phyloP scores from a whole-genome alignment of 768 basidiomycete genomes.

The Russula abietina region DNA sequence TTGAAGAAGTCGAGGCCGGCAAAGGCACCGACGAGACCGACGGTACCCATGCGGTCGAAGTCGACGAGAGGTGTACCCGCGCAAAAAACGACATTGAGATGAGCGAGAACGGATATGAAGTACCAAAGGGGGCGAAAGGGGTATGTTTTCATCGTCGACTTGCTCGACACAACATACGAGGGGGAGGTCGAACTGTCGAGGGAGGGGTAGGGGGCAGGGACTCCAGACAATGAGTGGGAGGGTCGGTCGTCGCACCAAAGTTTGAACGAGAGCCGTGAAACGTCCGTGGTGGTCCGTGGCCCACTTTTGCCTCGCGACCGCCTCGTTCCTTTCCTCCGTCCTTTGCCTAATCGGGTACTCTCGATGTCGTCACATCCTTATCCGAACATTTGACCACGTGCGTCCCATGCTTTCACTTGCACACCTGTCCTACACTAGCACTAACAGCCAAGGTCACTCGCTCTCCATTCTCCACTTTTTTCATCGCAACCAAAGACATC shows the following conservation, averaged over 20 bases:
- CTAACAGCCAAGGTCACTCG: too few relatives aligned
- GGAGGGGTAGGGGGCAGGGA: neutral
- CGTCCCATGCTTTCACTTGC: too few relatives aligned
- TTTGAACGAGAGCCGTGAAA: neutral
- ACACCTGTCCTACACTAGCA: too few relatives aligned
- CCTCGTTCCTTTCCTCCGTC: slow-evolving; percentile 2
- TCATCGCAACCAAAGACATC: too few relatives aligned
- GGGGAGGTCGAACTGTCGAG: neutral
- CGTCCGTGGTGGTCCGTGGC: neutral
- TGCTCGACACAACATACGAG: slow-evolving; percentile 12
- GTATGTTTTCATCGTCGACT: slow-evolving; percentile 7
- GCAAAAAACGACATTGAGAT: slow-evolving; percentile 32
- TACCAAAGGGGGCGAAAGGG: slow-evolving; percentile 24
- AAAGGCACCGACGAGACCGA: slow-evolving; percentile 85
- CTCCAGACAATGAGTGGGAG: neutral
- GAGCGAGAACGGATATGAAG: slow-evolving; percentile 27
- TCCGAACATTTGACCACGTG: too few relatives aligned
- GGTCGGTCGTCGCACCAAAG: neutral
- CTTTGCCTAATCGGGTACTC: neutral
- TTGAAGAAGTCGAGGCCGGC: slow-evolving; percentile 77
- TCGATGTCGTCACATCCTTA: too few relatives aligned
- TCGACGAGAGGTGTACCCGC: slow-evolving; percentile 43
- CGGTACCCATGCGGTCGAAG: slow-evolving; percentile 82
- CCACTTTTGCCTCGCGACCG: slow-evolving; percentile 20
- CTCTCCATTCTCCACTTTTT: too few relatives aligned